Conservation (phyloP, 345 rosid species). For the Eucalyptus albens region DNA sequence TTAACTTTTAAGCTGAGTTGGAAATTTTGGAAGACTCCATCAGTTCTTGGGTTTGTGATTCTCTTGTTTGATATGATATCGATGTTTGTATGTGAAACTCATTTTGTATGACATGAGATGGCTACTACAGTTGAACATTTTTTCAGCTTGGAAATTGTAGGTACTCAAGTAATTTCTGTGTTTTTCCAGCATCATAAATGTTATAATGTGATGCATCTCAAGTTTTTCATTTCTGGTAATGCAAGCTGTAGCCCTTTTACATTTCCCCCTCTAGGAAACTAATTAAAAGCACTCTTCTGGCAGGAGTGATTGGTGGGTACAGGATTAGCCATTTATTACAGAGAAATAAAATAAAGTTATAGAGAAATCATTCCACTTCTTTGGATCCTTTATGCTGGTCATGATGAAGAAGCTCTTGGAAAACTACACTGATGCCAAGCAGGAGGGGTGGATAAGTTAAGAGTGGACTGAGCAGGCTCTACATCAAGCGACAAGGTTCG, state of each 20-base stretch:
- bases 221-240: neutral
- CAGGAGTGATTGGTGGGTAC: constrained; percentile 6
- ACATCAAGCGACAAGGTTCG: too few relatives aligned
- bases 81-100: neutral
- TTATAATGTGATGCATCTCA: neutral
- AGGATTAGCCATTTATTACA: constrained; percentile 6
- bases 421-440: too few relatives aligned
- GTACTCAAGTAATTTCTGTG: too few relatives aligned
- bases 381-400: neutral
- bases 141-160: neutral
- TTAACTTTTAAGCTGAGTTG: neutral
- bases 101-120: neutral
- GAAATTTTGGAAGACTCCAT: neutral
- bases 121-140: too few relatives aligned
- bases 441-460: too few relatives aligned
- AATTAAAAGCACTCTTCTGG: constrained; percentile 16
- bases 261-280: constrained; percentile 5
- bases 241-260: neutral
- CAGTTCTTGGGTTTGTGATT: neutral
- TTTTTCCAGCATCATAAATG: neutral
- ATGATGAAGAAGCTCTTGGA: neutral
- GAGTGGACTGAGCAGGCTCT: too few relatives aligned
- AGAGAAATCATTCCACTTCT: neutral
- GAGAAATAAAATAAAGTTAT: neutral
- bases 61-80: neutral